These are phyloP conservation scores for Diaporthe batatas DNA, from an alignment of 2,329 filamentous ascomycete species.

Conservation along the genomic window DNA sequence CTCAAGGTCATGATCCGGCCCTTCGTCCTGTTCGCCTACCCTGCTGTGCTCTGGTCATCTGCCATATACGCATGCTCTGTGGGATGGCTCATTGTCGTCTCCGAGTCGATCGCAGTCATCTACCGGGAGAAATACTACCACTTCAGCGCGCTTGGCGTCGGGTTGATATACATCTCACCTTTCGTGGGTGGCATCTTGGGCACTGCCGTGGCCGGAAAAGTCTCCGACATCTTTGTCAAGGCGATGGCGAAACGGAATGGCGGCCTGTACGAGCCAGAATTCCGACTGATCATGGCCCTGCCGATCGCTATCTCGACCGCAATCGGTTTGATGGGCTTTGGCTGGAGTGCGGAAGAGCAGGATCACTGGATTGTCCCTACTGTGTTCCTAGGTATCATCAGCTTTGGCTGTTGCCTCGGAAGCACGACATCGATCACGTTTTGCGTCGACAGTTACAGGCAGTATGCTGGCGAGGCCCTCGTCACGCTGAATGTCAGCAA, in stretches of 20 bases:
- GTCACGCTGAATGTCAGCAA: constrained; percentile 96
- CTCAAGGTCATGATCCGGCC: constrained; percentile 81
- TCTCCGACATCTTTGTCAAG: constrained; percentile 87
- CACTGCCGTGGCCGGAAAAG: constrained; percentile 89
- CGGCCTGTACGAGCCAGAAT: constrained; percentile 96
- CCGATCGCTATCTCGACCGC: constrained; percentile 84
- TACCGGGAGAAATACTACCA: constrained; percentile 82
- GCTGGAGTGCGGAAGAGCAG: constrained; percentile 85
- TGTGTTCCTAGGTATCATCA: constrained; percentile 90
- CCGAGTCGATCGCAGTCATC: constrained; percentile 85
- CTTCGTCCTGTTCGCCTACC: constrained; percentile 89
- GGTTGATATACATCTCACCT: constrained; percentile 89
- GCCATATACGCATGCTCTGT: constrained; percentile 88
- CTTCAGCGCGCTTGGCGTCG: constrained; percentile 84
- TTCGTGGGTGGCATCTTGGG: constrained; percentile 91
- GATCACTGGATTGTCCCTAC: constrained; percentile 94
- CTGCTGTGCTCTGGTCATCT: constrained; percentile 89
- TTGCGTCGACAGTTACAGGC: constrained; percentile 90
- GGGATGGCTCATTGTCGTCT: constrained; percentile 95
- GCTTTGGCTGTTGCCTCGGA: constrained; percentile 91
- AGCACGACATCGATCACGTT: constrained; percentile 95
- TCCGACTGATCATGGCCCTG: constrained; percentile 87
- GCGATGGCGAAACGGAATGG: constrained; percentile 87
- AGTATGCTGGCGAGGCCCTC: constrained; percentile 93
- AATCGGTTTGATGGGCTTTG: constrained; percentile 93